Conservation (phyloP, 306 rosid genomes). For the Sophora flavescens region DNA sequence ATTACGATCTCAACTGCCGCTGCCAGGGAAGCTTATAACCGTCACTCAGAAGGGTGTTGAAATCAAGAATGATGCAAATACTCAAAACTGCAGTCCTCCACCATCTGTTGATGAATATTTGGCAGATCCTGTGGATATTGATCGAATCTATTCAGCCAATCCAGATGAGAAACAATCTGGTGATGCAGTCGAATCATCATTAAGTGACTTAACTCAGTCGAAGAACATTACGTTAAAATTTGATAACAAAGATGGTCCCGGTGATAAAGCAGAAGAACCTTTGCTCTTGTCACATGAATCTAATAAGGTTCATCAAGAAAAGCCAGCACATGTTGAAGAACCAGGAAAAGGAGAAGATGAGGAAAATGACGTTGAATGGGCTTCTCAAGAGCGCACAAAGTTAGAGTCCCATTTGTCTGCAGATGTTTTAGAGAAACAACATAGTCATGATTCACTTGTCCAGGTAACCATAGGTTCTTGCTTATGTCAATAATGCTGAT, state of each 20-base stretch:
- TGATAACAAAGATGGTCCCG: conserved; percentile 33
- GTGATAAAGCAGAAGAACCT: conserved; percentile 40
- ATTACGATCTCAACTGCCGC: conserved; percentile 30
- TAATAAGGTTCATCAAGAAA: conserved; percentile 40
- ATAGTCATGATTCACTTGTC: conserved; percentile 48
- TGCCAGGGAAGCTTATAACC: conserved; percentile 38
- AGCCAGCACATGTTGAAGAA: conserved; percentile 35
- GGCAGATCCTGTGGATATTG: conserved; percentile 62
- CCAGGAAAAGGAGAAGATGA: conserved; percentile 41
- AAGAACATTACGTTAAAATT: conserved; percentile 36
- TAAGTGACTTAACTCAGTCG: conserved; percentile 31
- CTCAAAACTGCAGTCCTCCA: conserved; percentile 50
- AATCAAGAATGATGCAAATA: conserved; percentile 26
- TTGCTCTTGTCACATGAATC: conserved; percentile 45
- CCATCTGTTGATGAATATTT: conserved; percentile 59
- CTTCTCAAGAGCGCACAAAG: conserved; percentile 41
- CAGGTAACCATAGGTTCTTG: conserved; percentile 60
- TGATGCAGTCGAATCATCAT: conserved; percentile 41
- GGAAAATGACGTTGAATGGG: conserved; percentile 43
- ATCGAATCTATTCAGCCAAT: conserved; percentile 39
- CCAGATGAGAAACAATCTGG: conserved; percentile 47
- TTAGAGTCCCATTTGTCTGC: conserved; percentile 35
- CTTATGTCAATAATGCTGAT: background rate
- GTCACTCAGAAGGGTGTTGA: conserved; percentile 45
- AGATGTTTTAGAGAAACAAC: conserved; percentile 40